Percentiles rank a stretch among this genome's conserved stretches.
Evolutionary conservation across 2,329 filamentous ascomycete genomes (phyloP).

Genomic region (Aspergillus transmontanensis): DNA sequence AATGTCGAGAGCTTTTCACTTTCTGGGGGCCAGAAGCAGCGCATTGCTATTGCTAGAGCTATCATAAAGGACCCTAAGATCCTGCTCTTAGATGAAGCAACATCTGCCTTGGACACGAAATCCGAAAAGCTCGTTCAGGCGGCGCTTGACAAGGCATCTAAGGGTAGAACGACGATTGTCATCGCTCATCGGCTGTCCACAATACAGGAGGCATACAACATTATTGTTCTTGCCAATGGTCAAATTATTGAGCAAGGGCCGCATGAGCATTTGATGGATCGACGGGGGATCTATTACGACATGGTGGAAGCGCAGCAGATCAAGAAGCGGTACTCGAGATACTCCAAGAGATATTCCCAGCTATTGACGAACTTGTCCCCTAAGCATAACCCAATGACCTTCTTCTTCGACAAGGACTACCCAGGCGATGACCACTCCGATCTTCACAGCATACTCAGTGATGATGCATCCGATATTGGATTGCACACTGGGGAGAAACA

Average conservation of each 20-base stretch:
- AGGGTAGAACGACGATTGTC: conserved; percentile 84
- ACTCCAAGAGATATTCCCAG: not conserved
- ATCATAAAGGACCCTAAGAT: conserved; percentile 86
- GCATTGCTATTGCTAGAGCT: conserved; percentile 68
- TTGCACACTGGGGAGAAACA: conserved; percentile 1
- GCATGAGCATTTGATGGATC: conserved; percentile 71
- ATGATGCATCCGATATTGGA: conserved; percentile 18
- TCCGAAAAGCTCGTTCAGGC: conserved; percentile 89
- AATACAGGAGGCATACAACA: conserved; percentile 50
- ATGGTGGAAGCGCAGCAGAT: conserved; percentile 73
- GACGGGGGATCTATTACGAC: conserved; percentile 70
- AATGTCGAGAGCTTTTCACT: conserved; percentile 18
- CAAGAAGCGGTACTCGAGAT: conserved; percentile 30
- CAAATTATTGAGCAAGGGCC: conserved; percentile 82
- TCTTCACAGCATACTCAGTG: conserved; percentile 5
- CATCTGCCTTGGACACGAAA: conserved; percentile 84
- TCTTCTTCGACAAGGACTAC: conserved; percentile 17
- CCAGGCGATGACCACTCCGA: not conserved
- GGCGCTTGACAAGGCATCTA: conserved; percentile 79
- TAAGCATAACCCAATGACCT: conserved; percentile 8
- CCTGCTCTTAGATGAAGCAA: conserved; percentile 87
- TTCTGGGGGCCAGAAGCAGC: conserved; percentile 45
- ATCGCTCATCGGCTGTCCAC: conserved; percentile 88
- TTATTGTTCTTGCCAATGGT: conserved; percentile 74
- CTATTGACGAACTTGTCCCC: not conserved